Conservation (phyloP, 164 flowering plant species). For the Aristolochia contorta region DNA sequence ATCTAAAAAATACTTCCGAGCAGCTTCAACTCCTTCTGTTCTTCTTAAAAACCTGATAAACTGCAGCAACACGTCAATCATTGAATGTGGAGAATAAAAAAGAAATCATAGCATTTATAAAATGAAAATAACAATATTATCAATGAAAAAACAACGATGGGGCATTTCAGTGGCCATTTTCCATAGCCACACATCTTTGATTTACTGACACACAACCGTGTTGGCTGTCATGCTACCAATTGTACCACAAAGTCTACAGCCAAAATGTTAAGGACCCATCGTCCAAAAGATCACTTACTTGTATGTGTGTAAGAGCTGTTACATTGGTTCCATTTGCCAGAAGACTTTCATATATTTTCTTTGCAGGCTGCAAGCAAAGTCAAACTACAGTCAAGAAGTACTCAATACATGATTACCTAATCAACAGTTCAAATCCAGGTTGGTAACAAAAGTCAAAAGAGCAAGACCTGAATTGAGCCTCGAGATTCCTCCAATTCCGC, state of each 20-base stretch:
- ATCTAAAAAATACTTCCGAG: conserved; percentile 89
- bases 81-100: neutral
- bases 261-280: neutral
- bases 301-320: conserved; percentile 79
- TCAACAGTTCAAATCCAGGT: neutral
- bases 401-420: neutral
- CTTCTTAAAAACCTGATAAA: conserved; percentile 90
- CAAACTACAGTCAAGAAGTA: conserved; percentile 5
- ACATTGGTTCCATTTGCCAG: conserved; percentile 53
- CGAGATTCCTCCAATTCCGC: conserved; percentile 96
- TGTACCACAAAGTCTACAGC: neutral
- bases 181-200: too few species aligned
- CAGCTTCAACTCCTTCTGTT: conserved; percentile 92
- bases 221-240: neutral
- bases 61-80: conserved; percentile 28
- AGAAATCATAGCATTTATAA: too few species aligned
- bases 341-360: conserved; percentile 78
- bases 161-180: too few species aligned
- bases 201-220: too few species aligned
- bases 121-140: too few species aligned
- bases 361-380: conserved; percentile 64
- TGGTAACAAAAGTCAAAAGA: neutral
- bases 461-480: conserved; percentile 69
- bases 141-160: too few species aligned
- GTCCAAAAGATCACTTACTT: conserved; percentile 34